Conservation (phyloP, 768 basidiomycete genomes). For the Tulasnella sp. region DNA sequence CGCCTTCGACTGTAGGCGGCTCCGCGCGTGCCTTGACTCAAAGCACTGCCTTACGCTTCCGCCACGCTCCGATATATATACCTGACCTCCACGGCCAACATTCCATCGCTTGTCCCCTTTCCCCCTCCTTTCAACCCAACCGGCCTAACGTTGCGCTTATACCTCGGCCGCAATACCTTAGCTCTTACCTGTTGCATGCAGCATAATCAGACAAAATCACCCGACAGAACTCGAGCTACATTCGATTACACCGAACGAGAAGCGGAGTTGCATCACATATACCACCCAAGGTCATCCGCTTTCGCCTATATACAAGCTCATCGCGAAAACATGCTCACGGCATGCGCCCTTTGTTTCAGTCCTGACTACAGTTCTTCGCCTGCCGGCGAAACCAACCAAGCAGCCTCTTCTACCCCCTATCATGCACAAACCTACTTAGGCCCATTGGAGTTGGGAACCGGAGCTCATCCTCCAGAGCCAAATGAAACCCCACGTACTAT, state of each 20-base stretch:
- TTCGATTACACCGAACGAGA: too few relatives aligned
- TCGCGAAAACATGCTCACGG: background rate
- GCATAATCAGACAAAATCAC: too few relatives aligned
- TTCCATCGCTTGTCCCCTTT: background rate
- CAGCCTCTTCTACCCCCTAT: background rate
- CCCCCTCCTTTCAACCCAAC: background rate
- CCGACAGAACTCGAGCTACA: too few relatives aligned
- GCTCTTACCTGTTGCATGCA: too few relatives aligned
- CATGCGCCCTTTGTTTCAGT: background rate
- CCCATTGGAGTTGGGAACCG: background rate
- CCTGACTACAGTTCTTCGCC: background rate
- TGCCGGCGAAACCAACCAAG: background rate
- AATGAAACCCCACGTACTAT: slow-evolving; percentile 13
- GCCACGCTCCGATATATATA: slow-evolving; percentile 17
- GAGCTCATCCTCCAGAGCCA: background rate
- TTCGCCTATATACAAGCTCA: background rate
- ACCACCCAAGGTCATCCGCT: background rate
- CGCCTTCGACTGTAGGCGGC: background rate
- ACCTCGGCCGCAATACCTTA: background rate
- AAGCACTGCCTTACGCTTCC: slow-evolving; percentile 2
- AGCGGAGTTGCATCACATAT: background rate
- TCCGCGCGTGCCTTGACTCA: slow-evolving; percentile 7
- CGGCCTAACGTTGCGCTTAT: background rate
- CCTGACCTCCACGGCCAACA: background rate
- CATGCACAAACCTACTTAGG: background rate